Evolutionary conservation across 306 rosid species (phyloP).

Genomic region (Cotoneaster glaucophyllus): DNA sequence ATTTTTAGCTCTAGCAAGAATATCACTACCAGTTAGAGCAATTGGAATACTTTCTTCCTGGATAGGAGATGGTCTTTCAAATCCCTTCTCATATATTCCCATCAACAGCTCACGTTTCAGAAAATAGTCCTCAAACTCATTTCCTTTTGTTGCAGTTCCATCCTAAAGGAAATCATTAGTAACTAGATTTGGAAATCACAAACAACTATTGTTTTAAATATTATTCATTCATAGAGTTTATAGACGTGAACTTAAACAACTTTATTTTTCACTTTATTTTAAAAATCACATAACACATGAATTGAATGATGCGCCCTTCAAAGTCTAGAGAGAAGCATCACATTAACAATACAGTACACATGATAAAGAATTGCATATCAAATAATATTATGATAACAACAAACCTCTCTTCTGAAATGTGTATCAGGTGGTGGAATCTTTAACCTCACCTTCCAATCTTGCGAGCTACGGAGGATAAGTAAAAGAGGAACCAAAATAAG

Average conservation of each 20-base stretch:
- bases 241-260: not conserved
- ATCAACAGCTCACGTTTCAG: too few relatives aligned
- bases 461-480: slow-evolving; percentile 48
- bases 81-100: too few relatives aligned
- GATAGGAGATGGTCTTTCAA: too few relatives aligned
- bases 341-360: not conserved
- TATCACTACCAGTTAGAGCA: too few relatives aligned
- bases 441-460: slow-evolving; percentile 92
- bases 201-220: not conserved
- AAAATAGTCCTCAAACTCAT: too few relatives aligned
- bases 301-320: too few relatives aligned
- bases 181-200: too few relatives aligned
- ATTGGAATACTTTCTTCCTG: too few relatives aligned
- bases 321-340: too few relatives aligned
- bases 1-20: too few relatives aligned
- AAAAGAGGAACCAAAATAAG: not conserved
- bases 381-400: not conserved
- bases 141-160: too few relatives aligned
- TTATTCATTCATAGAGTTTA: not conserved
- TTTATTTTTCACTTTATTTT: not conserved
- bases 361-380: not conserved
- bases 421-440: slow-evolving; percentile 78
- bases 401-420: slow-evolving; percentile 84
- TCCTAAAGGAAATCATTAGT: too few relatives aligned
- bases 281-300: not conserved